Evolutionary conservation across 495 filamentous ascomycete species (phyloP), one percentile per base, ranked within the genome.

Genomic region (Geopyxis carbonaria): DNA sequence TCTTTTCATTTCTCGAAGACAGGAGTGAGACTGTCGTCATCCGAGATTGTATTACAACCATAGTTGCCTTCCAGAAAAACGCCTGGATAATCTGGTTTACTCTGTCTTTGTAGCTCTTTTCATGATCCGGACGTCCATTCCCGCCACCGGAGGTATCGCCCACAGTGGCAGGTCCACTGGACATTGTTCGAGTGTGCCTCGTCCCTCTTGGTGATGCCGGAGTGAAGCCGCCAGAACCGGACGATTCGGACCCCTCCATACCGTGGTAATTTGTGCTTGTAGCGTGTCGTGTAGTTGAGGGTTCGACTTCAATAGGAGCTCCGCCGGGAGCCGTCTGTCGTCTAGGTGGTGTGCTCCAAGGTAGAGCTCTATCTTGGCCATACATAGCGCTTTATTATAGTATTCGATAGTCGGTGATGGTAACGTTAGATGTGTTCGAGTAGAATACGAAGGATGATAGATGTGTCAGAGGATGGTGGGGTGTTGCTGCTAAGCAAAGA

Each of bases 21-120:
- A 63, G 48, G 15, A 70, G 63, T 13, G 70, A 78, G 19, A 75
- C 72, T 7, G 83, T 66, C 31, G 71, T 65, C 33, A 83, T 69
- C 37, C 89, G 70, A 22, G 82, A 75, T 37, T 85, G 75, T 13
- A 93, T 60, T 34, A 97, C 78, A 27, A 89, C 72, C 41, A 89
- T 70, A 40, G 84, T 80, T 24, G 81, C 77, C 64, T 95, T 97
- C 36, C 69, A 75, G 58, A 83, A 78, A 57, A 91, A 92, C 55
- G 92, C 92, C 83, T 95, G 58, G 30, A 56, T 48, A 42, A 56
- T 47, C 34, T 55, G 52, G 21, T 56, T 56, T 34, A 55, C 52
- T 43, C 43, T 50, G n/a, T 51, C 51, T 46, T 46, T 48, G 18
- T 38, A 44, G 16, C 41, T 52, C 14, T 40, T 53, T 39, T 53